Percentiles rank a stretch among this genome's conserved stretches.
Conservation (phyloP, 805 yeast species). For the Candida koratica region DNA sequence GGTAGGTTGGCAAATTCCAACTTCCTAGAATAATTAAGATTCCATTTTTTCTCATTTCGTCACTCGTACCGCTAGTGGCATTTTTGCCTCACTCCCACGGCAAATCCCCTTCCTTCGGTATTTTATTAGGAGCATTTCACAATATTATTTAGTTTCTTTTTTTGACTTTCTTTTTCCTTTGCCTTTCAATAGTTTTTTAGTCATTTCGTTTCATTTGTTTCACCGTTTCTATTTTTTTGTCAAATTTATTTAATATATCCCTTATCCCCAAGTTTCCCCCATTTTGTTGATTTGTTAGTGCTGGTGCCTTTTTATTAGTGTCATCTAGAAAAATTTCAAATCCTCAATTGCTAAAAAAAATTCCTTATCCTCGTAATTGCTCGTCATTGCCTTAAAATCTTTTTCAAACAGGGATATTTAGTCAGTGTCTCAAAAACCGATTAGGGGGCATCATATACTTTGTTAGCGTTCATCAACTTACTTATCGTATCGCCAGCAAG, state of each 20-base stretch:
- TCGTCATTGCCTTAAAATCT: conserved; percentile 7
- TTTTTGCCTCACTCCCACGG: background rate
- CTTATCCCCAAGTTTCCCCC: too few species aligned
- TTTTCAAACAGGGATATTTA: background rate
- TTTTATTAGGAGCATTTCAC: background rate
- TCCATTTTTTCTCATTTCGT: conserved; percentile 4
- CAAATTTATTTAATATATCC: too few species aligned
- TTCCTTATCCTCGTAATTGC: too few species aligned
- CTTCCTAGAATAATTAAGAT: conserved; percentile 4
- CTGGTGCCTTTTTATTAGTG: too few species aligned
- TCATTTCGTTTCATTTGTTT: conserved; percentile 7
- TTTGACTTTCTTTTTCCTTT: conserved; percentile 6
- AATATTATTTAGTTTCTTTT: conserved; percentile 2
- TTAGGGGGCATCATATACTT: too few species aligned
- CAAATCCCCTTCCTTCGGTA: background rate
- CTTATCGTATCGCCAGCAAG: too few species aligned
- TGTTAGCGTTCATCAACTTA: too few species aligned
- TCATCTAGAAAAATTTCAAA: too few species aligned
- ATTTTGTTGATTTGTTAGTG: too few species aligned
- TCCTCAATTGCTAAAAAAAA: conserved; percentile 2
- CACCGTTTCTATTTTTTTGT: too few species aligned
- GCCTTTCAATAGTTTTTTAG: conserved; percentile 2
- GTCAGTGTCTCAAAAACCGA: too few species aligned
- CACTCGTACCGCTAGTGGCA: background rate
- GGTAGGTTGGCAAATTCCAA: conserved; percentile 1